Conservation (phyloP, 352 stramenopile genomes). For the Pythium aquatile region DNA sequence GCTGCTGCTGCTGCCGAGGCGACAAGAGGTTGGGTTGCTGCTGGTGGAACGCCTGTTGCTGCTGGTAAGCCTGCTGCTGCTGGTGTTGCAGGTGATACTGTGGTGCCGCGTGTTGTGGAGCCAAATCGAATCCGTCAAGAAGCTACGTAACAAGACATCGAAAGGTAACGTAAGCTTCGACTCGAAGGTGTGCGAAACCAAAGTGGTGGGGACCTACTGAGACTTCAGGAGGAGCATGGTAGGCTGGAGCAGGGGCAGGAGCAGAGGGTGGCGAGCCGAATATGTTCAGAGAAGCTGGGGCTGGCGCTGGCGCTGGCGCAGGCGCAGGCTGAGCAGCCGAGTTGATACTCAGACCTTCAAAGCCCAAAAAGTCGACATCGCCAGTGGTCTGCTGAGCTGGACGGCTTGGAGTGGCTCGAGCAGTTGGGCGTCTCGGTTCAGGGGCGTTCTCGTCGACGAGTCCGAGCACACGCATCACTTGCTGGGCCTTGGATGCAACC, state of each 20-base stretch:
- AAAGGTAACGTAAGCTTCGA: not conserved
- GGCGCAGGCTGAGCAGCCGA: conserved; percentile 11
- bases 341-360: conserved; percentile 58
- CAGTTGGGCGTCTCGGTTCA: conserved; percentile 19
- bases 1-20: conserved; percentile 34
- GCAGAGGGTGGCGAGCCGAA: conserved; percentile 16
- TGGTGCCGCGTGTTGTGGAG: conserved; percentile 1
- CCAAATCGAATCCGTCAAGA: conserved; percentile 25
- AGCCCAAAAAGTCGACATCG: conserved; percentile 81
- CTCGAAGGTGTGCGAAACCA: not conserved
- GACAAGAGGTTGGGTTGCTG: conserved; percentile 5
- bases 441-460: conserved; percentile 51
- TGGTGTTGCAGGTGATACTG: conserved; percentile 19
- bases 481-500: conserved; percentile 70
- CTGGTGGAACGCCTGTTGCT: conserved; percentile 10
- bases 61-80: not conserved
- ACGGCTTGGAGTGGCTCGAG: conserved; percentile 13
- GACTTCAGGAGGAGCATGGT: conserved; percentile 37
- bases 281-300: conserved; percentile 22
- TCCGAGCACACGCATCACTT: conserved; percentile 67
- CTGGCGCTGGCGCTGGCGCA: conserved; percentile 1
- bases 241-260: conserved; percentile 16
- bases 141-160: conserved; percentile 8
- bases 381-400: conserved; percentile 17
- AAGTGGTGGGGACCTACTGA: conserved; percentile 40